Evolutionary conservation across 345 rosid species (phyloP).

Genomic region (Syzygium grande): DNA sequence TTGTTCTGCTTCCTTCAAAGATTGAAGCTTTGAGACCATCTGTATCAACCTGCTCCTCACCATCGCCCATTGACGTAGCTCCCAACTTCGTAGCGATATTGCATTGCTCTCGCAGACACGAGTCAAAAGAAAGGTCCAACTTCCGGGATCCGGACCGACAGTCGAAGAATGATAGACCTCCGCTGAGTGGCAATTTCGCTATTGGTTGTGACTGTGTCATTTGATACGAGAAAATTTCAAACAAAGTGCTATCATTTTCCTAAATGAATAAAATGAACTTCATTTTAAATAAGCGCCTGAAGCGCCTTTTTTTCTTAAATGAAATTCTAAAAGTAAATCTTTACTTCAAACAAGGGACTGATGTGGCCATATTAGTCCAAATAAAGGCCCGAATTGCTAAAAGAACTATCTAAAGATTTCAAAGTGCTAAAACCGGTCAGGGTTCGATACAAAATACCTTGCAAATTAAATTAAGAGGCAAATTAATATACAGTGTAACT

Average conservation of each 20-base stretch:
- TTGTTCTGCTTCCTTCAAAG: constrained; percentile 14
- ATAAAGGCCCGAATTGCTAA: neutral
- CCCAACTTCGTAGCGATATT: neutral
- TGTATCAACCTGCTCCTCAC: neutral
- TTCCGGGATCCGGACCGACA: neutral
- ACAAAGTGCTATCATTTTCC: too few relatives aligned
- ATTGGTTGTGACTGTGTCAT: neutral
- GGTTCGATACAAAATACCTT: neutral
- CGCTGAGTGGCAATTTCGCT: neutral
- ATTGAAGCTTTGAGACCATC: constrained; percentile 6
- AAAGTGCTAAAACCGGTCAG: neutral
- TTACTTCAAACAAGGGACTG: too few relatives aligned
- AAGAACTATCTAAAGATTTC: neutral
- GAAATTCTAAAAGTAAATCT: too few relatives aligned
- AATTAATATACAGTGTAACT: neutral
- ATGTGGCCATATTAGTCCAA: too few relatives aligned
- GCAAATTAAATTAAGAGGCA: neutral
- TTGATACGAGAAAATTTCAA: neutral
- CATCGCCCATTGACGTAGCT: neutral
- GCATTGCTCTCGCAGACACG: neutral
- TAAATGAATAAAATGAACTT: too few relatives aligned
- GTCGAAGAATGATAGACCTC: neutral
- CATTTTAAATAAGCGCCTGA: too few relatives aligned
- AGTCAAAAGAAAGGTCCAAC: neutral
- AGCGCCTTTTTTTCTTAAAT: too few relatives aligned